Percentiles rank a stretch among this genome's conserved stretches.
These are phyloP conservation scores for Mycena rebaudengoi DNA, from an alignment of 768 basidiomycete species.

Conservation along the genomic window DNA sequence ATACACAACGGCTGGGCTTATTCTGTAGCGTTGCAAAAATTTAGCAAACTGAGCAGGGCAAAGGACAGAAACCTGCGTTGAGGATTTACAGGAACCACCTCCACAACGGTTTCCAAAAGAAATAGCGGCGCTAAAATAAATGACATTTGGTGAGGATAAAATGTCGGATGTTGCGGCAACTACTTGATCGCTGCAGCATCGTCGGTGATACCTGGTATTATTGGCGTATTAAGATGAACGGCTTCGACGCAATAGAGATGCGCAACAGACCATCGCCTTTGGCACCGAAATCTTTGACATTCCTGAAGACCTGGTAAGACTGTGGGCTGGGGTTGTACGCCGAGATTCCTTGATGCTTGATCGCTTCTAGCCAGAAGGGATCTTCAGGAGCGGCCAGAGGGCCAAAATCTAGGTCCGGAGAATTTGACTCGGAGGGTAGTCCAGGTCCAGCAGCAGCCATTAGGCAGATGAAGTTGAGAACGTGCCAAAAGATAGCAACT, in stretches of 20 bases:
- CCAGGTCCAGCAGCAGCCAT: neutral
- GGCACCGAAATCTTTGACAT: constrained; percentile 71
- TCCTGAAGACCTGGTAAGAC: constrained; percentile 76
- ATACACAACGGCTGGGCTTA: constrained; percentile 78
- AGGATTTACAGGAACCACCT: constrained; percentile 62
- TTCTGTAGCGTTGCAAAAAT: constrained; percentile 40
- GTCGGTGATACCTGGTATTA: constrained; percentile 69
- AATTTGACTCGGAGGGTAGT: constrained; percentile 46
- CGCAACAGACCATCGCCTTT: constrained; percentile 36
- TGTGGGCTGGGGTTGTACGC: constrained; percentile 67
- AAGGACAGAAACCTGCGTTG: constrained; percentile 52
- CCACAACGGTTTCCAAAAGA: constrained; percentile 72
- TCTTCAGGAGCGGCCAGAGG: constrained; percentile 60
- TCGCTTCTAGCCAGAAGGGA: constrained; percentile 76
- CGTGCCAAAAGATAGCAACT: neutral
- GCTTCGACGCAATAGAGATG: constrained; percentile 33
- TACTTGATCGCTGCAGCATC: constrained; percentile 83
- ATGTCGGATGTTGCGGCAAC: no score
- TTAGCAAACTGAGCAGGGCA: neutral
- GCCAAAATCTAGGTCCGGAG: constrained; percentile 55
- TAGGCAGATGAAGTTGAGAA: constrained; percentile 19
- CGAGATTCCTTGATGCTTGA: constrained; percentile 76
- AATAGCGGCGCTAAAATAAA: constrained; percentile 64
- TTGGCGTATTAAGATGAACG: constrained; percentile 50
- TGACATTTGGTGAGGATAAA: constrained; percentile 12